These are phyloP conservation scores for Russula foetens DNA, from an alignment of 768 basidiomycete genomes.

Conservation along the genomic window DNA sequence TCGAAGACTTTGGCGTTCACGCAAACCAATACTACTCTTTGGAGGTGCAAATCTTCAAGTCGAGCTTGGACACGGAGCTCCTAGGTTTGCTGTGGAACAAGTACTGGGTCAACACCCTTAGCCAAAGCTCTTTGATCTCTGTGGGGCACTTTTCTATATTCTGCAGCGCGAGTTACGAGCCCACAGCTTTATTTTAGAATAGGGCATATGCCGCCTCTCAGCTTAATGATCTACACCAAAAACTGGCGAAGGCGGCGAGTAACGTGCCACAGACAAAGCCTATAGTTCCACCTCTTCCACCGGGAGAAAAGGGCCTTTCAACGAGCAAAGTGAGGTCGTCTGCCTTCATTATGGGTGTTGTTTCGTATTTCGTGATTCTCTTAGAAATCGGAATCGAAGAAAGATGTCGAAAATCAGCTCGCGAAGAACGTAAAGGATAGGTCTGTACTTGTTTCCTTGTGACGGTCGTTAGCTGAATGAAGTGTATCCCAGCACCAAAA, in stretches of 20 bases:
- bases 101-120: slow-evolving; percentile 97
- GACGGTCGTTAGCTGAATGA: background rate
- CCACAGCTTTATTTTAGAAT: slow-evolving; percentile 48
- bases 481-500: slow-evolving; percentile 55
- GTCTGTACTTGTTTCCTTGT: slow-evolving; percentile 23
- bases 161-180: background rate
- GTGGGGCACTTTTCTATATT: slow-evolving; percentile 36
- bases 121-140: slow-evolving; percentile 86
- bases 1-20: slow-evolving; percentile 99
- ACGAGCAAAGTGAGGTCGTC: slow-evolving; percentile 34
- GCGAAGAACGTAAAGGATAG: slow-evolving; percentile 89
- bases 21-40: slow-evolving; percentile 93
- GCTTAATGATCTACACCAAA: slow-evolving; percentile 82
- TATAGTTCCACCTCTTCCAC: slow-evolving; percentile 38
- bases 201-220: slow-evolving; percentile 91
- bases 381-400: slow-evolving; percentile 63
- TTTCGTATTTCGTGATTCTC: background rate
- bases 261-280: slow-evolving; percentile 48
- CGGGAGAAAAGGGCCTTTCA: slow-evolving; percentile 40
- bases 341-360: background rate
- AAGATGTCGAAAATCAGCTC: slow-evolving; percentile 73
- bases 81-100: slow-evolving; percentile 96
- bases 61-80: slow-evolving; percentile 76
- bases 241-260: slow-evolving; percentile 65
- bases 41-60: slow-evolving; percentile 94